These are phyloP conservation scores for Gentiana dahurica DNA, from an alignment of 257 asterid species.

Conservation along the genomic window DNA sequence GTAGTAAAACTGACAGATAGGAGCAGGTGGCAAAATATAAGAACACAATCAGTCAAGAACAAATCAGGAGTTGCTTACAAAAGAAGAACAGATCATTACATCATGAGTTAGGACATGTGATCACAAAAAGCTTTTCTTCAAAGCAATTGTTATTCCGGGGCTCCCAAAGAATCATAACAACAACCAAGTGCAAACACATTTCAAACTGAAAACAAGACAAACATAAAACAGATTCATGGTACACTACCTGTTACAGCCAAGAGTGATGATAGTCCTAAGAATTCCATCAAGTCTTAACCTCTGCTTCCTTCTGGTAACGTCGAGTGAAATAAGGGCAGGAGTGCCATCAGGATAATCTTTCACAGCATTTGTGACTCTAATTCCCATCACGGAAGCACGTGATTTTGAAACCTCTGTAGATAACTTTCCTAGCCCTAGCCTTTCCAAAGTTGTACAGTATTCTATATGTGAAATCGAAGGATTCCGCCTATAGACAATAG, in stretches of 20 bases:
- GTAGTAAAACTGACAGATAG: too few species aligned
- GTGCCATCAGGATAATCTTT: constrained; percentile 63
- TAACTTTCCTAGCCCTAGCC: constrained; percentile 60
- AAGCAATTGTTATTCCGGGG: too few species aligned
- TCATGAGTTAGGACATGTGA: too few species aligned
- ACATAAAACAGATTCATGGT: background rate
- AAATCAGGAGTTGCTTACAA: too few species aligned
- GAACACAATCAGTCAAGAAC: too few species aligned
- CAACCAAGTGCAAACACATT: background rate
- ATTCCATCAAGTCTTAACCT: constrained; percentile 78
- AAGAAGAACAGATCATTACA: too few species aligned
- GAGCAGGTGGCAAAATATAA: too few species aligned
- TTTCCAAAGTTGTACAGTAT: constrained; percentile 78
- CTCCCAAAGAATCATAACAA: background rate
- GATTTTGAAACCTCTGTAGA: constrained; percentile 50
- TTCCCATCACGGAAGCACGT: constrained; percentile 79
- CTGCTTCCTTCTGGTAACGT: constrained; percentile 58
- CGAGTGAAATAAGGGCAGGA: constrained; percentile 70
- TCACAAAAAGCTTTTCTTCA: too few species aligned
- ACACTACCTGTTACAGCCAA: constrained; percentile 64
- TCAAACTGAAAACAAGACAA: background rate
- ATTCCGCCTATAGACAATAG: constrained; percentile 55
- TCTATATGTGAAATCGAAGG: constrained; percentile 57
- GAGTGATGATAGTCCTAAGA: constrained; percentile 56
- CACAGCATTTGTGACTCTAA: constrained; percentile 53